Base-by-base conservation (phyloP, 129 eudicot genomes). In the Sambucus nigra region DNA sequence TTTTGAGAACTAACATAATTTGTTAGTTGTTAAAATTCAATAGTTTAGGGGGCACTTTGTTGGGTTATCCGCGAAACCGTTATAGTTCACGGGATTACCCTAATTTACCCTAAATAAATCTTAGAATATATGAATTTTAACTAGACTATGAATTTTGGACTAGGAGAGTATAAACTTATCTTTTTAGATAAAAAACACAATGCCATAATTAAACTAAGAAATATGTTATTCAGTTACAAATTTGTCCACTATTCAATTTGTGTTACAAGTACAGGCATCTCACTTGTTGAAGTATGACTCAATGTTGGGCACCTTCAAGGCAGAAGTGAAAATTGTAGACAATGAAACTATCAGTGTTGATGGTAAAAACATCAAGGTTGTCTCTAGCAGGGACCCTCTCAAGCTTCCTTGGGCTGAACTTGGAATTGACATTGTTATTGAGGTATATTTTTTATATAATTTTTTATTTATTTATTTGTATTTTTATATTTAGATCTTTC, bases 391-490 rank as follows among this genome's bases (percentile, higher is more conserved):
- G 29, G 94, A 91, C 66, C 98, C 98, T 15, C 80, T 82, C 63
- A 75, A 91, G 66, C 98, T 91, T 62, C 98, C 98, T 8, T 91
- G 98, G 98, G 88, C 95, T 52, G 95, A 86, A 64, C 61, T 86
- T 0, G 95, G 95, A 32, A 81, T 86, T 25, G 95, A 86, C 84
- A 86, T 86, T 65, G 95, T 86, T 21, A 86, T 86, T 14, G 95
- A 86, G 88, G 98, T 89, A 77, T 20, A 59, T 5, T 0, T 40
- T 16, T 35, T 1, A 24, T 42, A 7, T 32, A 50, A 14, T 40
- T 31, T 6, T 31, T 11, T n/a, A n/a, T n/a, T n/a, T n/a, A n/a
- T n/a, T n/a, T n/a, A n/a, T n/a, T n/a, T n/a, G 7, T 19, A 11
- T 40, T 7, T n/a, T 7, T 26, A 25, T 12, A 7, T 13, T 51